Conservation (phyloP, 495 filamentous ascomycete genomes). For the Parathielavia hyrcaniae region DNA sequence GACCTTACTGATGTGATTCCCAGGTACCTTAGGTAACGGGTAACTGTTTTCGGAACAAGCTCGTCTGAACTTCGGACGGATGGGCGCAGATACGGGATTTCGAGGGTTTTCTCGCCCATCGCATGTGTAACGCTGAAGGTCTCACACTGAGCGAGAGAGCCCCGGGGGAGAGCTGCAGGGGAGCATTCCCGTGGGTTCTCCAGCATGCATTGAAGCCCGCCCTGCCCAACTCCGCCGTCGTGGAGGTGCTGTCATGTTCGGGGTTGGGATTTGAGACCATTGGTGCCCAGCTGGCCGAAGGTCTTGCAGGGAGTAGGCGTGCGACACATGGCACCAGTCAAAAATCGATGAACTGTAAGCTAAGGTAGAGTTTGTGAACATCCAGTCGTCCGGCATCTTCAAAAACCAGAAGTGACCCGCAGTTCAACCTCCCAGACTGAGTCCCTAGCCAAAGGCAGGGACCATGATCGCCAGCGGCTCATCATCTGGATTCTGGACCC, state of each 20-base stretch:
- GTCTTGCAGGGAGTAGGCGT: background rate
- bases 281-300: background rate
- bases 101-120: background rate
- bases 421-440: background rate
- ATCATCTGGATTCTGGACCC: background rate
- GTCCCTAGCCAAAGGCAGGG: background rate
- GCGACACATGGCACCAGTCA: constrained; percentile 9
- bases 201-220: background rate
- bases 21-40: too few species aligned
- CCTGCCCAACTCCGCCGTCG: background rate
- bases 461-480: constrained; percentile 9
- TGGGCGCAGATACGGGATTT: background rate
- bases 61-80: too few species aligned
- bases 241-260: background rate
- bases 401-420: background rate
- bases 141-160: background rate
- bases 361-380: background rate
- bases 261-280: background rate
- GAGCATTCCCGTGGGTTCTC: background rate
- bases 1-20: too few species aligned
- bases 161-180: background rate
- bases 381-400: background rate
- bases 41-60: too few species aligned
- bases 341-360: background rate
- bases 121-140: background rate